These are phyloP conservation scores for Thelephora aurantiotincta DNA, from an alignment of 768 basidiomycete genomes.

Conservation along the genomic window DNA sequence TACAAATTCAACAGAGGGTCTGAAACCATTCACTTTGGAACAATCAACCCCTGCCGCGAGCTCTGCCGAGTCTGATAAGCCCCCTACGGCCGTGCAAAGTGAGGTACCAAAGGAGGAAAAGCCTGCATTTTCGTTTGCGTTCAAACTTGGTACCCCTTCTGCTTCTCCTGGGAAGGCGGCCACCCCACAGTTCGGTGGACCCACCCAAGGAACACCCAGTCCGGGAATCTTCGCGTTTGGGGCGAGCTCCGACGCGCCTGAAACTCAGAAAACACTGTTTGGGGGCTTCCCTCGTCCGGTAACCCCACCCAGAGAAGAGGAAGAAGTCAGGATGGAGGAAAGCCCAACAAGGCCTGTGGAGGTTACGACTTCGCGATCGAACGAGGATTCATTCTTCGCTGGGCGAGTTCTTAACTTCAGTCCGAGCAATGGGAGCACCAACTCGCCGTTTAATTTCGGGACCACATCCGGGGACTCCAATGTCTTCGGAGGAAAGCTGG, in stretches of 20 bases:
- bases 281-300: slow-evolving; percentile 25
- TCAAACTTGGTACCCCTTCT: not conserved
- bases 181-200: too few species aligned
- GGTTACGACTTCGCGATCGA: slow-evolving; percentile 18
- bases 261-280: slow-evolving; percentile 6
- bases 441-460: slow-evolving; percentile 20
- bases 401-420: slow-evolving; percentile 20
- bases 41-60: too few species aligned
- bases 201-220: slow-evolving; percentile 11
- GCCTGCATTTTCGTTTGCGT: slow-evolving; percentile 3
- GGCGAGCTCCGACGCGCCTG: slow-evolving; percentile 7
- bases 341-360: slow-evolving; percentile 54
- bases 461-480: slow-evolving; percentile 8
- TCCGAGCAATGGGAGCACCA: slow-evolving; percentile 10
- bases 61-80: too few species aligned
- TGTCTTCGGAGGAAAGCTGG: slow-evolving; percentile 27
- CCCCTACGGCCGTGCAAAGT: too few species aligned
- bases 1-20: too few species aligned
- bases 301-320: slow-evolving; percentile 53
- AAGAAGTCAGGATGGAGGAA: slow-evolving; percentile 71
- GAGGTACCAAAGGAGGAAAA: slow-evolving; percentile 10
- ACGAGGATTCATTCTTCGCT: slow-evolving; percentile 4
- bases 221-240: slow-evolving; percentile 7
- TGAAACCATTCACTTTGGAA: too few species aligned
- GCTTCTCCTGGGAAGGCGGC: too few species aligned